Evolutionary conservation across 805 yeast species (phyloP).

Genomic region (Candida saitoana): DNA sequence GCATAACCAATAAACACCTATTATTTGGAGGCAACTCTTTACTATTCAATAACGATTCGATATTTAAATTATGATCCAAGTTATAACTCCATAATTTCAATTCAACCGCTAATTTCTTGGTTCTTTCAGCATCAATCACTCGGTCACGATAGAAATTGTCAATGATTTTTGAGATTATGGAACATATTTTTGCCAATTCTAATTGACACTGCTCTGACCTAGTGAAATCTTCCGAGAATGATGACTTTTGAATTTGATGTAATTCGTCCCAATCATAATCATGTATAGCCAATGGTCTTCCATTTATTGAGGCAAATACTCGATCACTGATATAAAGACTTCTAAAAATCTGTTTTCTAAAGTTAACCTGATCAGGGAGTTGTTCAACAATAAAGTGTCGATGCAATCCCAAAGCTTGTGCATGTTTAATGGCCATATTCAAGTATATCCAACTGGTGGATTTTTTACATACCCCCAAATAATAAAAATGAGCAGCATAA

Average conservation of each 20-base stretch:
- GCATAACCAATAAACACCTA: slow-evolving; percentile 22
- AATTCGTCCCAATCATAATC: slow-evolving; percentile 39
- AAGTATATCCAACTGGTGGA: slow-evolving; percentile 42
- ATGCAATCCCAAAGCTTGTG: slow-evolving; percentile 40
- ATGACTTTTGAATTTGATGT: slow-evolving; percentile 7
- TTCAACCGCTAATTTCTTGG: slow-evolving; percentile 31
- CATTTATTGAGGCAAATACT: slow-evolving; percentile 29
- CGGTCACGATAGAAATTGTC: slow-evolving; percentile 29
- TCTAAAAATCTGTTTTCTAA: slow-evolving; percentile 9
- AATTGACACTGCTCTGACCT: slow-evolving; percentile 17
- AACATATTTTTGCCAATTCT: slow-evolving; percentile 24
- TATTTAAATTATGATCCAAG: slow-evolving; percentile 26
- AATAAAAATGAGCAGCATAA: slow-evolving; percentile 35
- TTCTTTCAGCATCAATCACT: slow-evolving; percentile 23
- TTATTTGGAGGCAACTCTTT: slow-evolving; percentile 8
- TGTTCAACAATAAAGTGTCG: slow-evolving; percentile 34
- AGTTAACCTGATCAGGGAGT: slow-evolving; percentile 8
- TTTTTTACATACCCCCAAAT: slow-evolving; percentile 37
- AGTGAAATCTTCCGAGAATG: slow-evolving; percentile 8
- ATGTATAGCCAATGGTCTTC: slow-evolving; percentile 32
- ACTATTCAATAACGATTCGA: slow-evolving; percentile 19
- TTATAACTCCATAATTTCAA: slow-evolving; percentile 31
- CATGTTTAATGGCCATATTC: slow-evolving; percentile 40
- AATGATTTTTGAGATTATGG: slow-evolving; percentile 26
- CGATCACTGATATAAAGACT: slow-evolving; percentile 30